Percentiles rank a stretch among this genome's conserved stretches.
These are phyloP conservation scores for Lavandula angustifolia DNA, from an alignment of 257 asterid genomes.

Conservation along the genomic window DNA sequence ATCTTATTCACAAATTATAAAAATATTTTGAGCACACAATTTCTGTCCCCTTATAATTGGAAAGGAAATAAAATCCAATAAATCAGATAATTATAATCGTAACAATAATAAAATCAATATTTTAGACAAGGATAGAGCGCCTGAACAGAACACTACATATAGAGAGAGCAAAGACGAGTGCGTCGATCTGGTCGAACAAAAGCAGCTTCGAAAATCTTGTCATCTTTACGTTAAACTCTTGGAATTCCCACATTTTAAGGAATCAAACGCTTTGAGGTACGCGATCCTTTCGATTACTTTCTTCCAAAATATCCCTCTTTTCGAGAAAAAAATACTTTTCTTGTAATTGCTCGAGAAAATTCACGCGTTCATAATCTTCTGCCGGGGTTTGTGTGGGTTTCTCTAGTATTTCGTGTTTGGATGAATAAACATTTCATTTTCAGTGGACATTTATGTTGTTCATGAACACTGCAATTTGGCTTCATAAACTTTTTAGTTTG, in stretches of 20 bases:
- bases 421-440: neutral
- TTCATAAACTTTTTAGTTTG: neutral
- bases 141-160: neutral
- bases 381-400: neutral
- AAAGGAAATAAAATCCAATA: conserved; percentile 1
- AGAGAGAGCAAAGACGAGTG: neutral
- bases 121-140: neutral
- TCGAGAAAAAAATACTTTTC: neutral
- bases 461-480: neutral
- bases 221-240: neutral
- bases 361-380: conserved; percentile 6
- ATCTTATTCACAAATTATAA: neutral
- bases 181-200: conserved; percentile 20
- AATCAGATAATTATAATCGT: neutral
- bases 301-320: neutral
- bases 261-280: conserved; percentile 23
- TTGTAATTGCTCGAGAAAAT: conserved; percentile 19
- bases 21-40: conserved; percentile 20
- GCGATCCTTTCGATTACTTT: neutral
- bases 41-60: conserved; percentile 15
- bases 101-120: neutral
- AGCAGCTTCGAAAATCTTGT: neutral
- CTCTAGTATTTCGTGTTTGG: neutral
- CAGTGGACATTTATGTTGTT: conserved; percentile 1
- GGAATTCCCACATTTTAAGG: conserved; percentile 14